Evolutionary conservation across 2,329 filamentous ascomycete species (phyloP), one percentile per base, ranked within the genome.

Genomic region (Pyrenophora teres): DNA sequence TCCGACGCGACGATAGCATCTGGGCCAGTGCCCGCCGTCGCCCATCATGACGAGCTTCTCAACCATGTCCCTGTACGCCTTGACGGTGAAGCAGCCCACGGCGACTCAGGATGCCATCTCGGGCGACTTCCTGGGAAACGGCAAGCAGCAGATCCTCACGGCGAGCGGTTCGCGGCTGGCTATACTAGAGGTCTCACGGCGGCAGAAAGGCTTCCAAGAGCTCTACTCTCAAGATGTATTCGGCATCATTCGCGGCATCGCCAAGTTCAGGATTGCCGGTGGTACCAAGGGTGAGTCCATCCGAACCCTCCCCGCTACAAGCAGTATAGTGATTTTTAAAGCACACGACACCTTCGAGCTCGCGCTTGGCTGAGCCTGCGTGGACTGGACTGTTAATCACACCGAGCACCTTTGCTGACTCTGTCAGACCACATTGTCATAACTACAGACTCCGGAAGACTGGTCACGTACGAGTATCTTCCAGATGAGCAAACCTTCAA

Each of bases 11-110:
- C 51, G 35, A 40, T 46, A 59, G 52, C 43, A 47, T 43, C 67
- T 60, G 65, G 68, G 67, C 65, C 57, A 46, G 63, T 52, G 70
- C 68, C 68, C 71, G 53, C 68, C 61, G 53, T 54, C 55, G 67
- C 71, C 74, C 77, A 80, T 53, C 73, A 97, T 97, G 94, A 93
- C 94, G 80, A 96, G 92, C 74, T 97, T 93, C 56, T 97, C 92
- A 62, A 93, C 93, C 75, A 96, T 97, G 91, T 97, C 97, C 76
- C 87, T 99, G 79, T 99, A 99, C 80, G 94, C 91, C 69, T 83
- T 99, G 79, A 97, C 94, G 64, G 87, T 99, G 70, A 92, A 97
- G 77, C 88, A 90, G 65, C 90, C 94, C 30, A 92, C 92, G 62
- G 89, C 91, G 54, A 86, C 96, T 69, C 92, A 88, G 43, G 89